A percentile compares a stretch with the other conserved stretches of the same genome.
phyloP scores from a whole-genome alignment of 768 basidiomycete genomes.

The Pulveroboletus sp. region DNA sequence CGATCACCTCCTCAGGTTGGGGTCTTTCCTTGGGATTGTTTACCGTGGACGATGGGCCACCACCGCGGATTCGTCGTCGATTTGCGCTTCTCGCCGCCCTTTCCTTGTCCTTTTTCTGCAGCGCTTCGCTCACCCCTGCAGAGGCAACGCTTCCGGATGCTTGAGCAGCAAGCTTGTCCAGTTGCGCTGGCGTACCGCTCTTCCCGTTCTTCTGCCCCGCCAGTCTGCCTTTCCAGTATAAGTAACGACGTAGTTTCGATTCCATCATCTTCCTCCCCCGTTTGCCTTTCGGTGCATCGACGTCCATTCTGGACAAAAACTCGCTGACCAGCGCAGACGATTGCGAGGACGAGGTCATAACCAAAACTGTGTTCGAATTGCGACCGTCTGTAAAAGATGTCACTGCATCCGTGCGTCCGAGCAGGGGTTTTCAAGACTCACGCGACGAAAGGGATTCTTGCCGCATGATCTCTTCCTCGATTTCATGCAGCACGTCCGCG shows the following conservation, averaged over 20 bases:
- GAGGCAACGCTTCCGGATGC: slow-evolving; percentile 11
- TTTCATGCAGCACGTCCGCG: slow-evolving; percentile 82
- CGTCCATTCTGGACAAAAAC: slow-evolving; percentile 66
- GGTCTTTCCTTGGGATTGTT: slow-evolving; percentile 11
- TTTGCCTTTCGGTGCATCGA: slow-evolving; percentile 50
- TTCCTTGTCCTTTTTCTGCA: slow-evolving; percentile 73
- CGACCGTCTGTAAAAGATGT: slow-evolving; percentile 29
- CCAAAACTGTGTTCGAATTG: slow-evolving; percentile 72
- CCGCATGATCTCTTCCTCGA: slow-evolving; percentile 78
- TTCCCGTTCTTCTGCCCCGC: slow-evolving; percentile 23
- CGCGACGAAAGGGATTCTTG: slow-evolving; percentile 41
- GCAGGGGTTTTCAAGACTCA: slow-evolving; percentile 2
- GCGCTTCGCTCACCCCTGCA: slow-evolving; percentile 57
- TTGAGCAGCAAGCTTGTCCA: slow-evolving; percentile 11
- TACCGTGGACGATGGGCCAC: slow-evolving; percentile 38
- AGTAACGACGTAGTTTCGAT: slow-evolving; percentile 61
- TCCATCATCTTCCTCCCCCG: slow-evolving; percentile 80
- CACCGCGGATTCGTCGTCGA: slow-evolving; percentile 74
- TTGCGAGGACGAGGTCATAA: slow-evolving; percentile 83
- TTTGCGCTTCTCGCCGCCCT: slow-evolving; percentile 55
- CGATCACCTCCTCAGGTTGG: slow-evolving; percentile 8
- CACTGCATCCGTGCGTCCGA: background rate
- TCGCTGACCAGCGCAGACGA: slow-evolving; percentile 73
- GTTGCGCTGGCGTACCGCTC: background rate
- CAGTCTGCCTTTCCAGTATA: slow-evolving; percentile 74